These are phyloP conservation scores for Paramecium bursaria DNA, from an alignment of 73 alveolate species.

Conservation along the genomic window DNA sequence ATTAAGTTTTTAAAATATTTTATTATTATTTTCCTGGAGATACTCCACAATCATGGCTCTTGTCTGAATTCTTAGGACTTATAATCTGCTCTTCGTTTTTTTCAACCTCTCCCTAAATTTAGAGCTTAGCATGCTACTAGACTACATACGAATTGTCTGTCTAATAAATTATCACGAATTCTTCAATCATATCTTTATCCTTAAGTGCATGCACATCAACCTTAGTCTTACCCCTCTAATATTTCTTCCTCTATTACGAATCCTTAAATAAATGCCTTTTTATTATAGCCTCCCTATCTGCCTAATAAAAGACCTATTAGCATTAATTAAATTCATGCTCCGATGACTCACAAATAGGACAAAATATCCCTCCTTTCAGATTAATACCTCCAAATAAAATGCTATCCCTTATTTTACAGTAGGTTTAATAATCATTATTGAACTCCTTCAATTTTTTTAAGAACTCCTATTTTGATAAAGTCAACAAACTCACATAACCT, in stretches of 20 bases:
- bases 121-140: not conserved
- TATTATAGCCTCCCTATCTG: conserved; percentile 5
- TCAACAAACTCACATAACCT: conserved; percentile 49
- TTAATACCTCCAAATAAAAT: not conserved
- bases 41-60: too few relatives aligned
- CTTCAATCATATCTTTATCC: conserved; percentile 9
- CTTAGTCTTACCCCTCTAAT: conserved; percentile 30
- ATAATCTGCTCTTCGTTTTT: too few relatives aligned
- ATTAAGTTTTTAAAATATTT: too few relatives aligned
- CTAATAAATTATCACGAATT: not conserved
- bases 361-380: not conserved
- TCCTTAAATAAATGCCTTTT: not conserved
- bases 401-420: conserved; percentile 34
- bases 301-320: not conserved
- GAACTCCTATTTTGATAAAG: conserved; percentile 21
- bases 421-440: conserved; percentile 30
- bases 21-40: too few relatives aligned
- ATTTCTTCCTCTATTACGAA: not conserved
- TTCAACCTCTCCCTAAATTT: not conserved
- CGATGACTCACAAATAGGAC: conserved; percentile 23
- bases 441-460: conserved; percentile 19
- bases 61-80: too few relatives aligned
- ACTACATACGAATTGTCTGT: conserved; percentile 1
- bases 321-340: conserved; percentile 21
- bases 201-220: too few relatives aligned